These are phyloP conservation scores for Rhodotorula sp. DNA, from an alignment of 1,284 basidiomycete species.

Conservation along the genomic window DNA sequence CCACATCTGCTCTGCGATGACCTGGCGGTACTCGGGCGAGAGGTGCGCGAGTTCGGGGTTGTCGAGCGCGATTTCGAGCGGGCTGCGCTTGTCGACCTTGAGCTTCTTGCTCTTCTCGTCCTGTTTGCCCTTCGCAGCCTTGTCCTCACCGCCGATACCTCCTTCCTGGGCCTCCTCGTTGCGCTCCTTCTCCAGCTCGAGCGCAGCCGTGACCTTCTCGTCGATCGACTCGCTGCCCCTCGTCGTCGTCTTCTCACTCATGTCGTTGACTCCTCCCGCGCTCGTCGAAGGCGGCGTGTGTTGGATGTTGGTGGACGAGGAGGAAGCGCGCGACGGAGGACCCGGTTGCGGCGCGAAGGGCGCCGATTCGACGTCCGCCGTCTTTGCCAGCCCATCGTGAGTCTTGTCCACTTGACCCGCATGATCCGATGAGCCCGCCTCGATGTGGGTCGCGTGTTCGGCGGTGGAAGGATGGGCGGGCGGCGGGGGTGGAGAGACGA, in stretches of 20 bases:
- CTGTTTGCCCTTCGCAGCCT: neutral
- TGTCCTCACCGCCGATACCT: neutral
- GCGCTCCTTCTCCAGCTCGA: neutral
- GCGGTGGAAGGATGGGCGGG: neutral
- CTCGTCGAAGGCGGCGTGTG: too few species aligned
- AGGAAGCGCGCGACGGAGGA: neutral
- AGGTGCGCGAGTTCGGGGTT: slow-evolving; percentile 33
- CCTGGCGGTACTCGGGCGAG: slow-evolving; percentile 26
- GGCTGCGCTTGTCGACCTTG: slow-evolving; percentile 6
- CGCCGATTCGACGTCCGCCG: neutral
- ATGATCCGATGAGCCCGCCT: too few species aligned
- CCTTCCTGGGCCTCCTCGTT: neutral
- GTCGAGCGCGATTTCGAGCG: slow-evolving; percentile 26
- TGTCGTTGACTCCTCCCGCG: neutral
- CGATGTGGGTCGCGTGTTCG: neutral
- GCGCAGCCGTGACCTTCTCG: slow-evolving; percentile 4
- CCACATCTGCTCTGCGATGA: slow-evolving; percentile 37
- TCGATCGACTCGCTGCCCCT: slow-evolving; percentile 2
- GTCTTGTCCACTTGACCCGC: neutral
- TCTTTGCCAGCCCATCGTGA: neutral
- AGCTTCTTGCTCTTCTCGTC: slow-evolving; percentile 5
- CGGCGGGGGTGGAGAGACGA: neutral
- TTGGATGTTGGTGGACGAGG: neutral
- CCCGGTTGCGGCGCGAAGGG: neutral
- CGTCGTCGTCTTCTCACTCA: neutral